These are phyloP conservation scores for Coniosporium tulheliwenetii DNA, from an alignment of 2,329 filamentous ascomycete species.

Conservation along the genomic window DNA sequence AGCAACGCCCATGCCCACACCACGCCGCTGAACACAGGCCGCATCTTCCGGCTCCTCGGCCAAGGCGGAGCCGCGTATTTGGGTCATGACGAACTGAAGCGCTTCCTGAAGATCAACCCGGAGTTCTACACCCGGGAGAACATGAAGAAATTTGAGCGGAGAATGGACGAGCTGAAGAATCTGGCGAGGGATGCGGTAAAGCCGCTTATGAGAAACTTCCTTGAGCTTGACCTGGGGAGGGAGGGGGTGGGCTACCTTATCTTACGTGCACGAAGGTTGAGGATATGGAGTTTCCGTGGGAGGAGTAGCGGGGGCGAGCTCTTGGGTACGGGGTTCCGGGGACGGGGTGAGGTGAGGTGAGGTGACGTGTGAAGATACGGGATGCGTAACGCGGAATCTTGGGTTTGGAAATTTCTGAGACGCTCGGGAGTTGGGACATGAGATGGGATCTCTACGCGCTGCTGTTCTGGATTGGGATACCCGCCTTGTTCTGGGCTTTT, in stretches of 20 bases:
- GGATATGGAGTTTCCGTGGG: conserved; percentile 48
- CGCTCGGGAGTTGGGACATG: too few species aligned
- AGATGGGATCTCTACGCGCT: too few species aligned
- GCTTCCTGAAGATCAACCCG: conserved; percentile 69
- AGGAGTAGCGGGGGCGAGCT: conserved; percentile 13
- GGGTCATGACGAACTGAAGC: conserved; percentile 73
- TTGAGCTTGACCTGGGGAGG: conserved; percentile 59
- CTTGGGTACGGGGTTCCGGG: too few species aligned
- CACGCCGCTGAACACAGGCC: conserved; percentile 44
- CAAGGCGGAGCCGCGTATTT: conserved; percentile 52
- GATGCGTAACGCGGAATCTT: too few species aligned
- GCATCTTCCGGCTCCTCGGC: conserved; percentile 65
- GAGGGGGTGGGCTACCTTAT: conserved; percentile 38
- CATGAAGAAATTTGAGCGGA: conserved; percentile 66
- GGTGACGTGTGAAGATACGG: too few species aligned
- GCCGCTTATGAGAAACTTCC: conserved; percentile 69
- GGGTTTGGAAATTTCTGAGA: too few species aligned
- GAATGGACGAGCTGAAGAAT: conserved; percentile 76
- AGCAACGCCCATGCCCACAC: conserved; percentile 14
- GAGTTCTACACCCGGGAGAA: conserved; percentile 81
- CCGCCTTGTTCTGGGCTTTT: too few species aligned
- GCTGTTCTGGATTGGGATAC: too few species aligned
- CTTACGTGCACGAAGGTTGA: conserved; percentile 49
- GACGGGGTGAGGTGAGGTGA: too few species aligned
- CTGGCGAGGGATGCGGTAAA: conserved; percentile 70